A percentile compares a stretch with the other conserved stretches of the same genome.
Conservation (phyloP, 2,329 filamentous ascomycete species). For the Exophiala spinifera region DNA sequence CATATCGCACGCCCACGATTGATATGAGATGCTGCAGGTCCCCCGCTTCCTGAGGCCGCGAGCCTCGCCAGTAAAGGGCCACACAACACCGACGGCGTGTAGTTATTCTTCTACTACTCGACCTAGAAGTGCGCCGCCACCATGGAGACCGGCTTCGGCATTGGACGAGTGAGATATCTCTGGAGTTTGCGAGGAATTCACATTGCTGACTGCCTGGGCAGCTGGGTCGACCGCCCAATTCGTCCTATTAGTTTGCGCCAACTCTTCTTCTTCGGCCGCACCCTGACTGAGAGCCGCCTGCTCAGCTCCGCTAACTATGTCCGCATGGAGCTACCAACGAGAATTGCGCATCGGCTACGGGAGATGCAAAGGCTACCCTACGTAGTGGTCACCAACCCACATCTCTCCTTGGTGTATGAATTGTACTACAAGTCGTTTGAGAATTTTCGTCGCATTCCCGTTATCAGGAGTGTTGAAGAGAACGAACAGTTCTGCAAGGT, state of each 20-base stretch:
- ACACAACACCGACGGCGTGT: background rate
- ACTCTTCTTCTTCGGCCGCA: conserved; percentile 94
- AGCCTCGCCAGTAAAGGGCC: conserved; percentile 8
- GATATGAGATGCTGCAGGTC: conserved; percentile 26
- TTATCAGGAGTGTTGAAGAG: conserved; percentile 81
- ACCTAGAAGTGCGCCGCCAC: conserved; percentile 41
- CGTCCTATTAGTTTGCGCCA: conserved; percentile 94
- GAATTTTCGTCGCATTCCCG: conserved; percentile 75
- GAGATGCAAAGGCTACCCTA: conserved; percentile 97
- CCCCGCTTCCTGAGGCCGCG: conserved; percentile 7
- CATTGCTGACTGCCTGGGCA: conserved; percentile 38
- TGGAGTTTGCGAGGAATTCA: conserved; percentile 14
- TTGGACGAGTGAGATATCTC: conserved; percentile 54
- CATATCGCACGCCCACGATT: conserved; percentile 3
- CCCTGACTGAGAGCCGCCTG: conserved; percentile 81
- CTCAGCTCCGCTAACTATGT: conserved; percentile 97
- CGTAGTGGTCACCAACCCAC: conserved; percentile 89
- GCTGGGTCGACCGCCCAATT: conserved; percentile 90
- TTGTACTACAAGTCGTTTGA: conserved; percentile 98
- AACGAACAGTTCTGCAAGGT: conserved; percentile 84
- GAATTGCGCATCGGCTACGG: conserved; percentile 81
- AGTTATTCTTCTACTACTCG: conserved; percentile 19
- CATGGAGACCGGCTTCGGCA: conserved; percentile 57
- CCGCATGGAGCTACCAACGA: conserved; percentile 84
- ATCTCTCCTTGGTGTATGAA: conserved; percentile 93